Conservation (phyloP, 768 basidiomycete genomes). For the Hemileccinum rubropunctum region DNA sequence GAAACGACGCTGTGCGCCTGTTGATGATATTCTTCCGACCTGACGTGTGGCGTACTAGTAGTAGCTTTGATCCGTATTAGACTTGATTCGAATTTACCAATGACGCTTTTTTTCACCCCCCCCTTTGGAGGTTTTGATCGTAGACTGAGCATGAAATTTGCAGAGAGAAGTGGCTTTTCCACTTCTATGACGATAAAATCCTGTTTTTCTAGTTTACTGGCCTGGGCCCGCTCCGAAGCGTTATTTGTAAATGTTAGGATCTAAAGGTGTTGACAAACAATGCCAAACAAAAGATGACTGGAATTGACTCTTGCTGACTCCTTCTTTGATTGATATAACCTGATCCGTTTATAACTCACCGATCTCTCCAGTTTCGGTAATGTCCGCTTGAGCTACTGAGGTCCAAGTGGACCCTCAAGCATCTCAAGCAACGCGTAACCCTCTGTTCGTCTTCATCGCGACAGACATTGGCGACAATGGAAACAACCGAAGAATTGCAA, state of each 20-base stretch:
- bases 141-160: too few relatives aligned
- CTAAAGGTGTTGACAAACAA: constrained; percentile 10
- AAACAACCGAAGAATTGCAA: constrained; percentile 67
- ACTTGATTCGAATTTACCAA: background rate
- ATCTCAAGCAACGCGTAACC: constrained; percentile 48
- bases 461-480: constrained; percentile 45
- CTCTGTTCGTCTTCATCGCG: constrained; percentile 22
- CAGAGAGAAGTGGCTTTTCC: too few relatives aligned
- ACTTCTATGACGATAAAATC: too few relatives aligned
- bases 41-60: too few relatives aligned
- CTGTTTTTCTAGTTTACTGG: too few relatives aligned
- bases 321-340: background rate
- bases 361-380: constrained; percentile 31
- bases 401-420: constrained; percentile 60
- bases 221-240: too few relatives aligned
- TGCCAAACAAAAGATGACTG: constrained; percentile 16
- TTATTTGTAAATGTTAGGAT: constrained; percentile 23
- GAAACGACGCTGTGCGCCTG: too few relatives aligned
- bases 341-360: constrained; percentile 8
- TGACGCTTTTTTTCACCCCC: background rate
- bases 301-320: constrained; percentile 16
- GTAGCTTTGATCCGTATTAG: too few relatives aligned
- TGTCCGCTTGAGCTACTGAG: constrained; percentile 77
- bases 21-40: background rate
- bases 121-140: too few relatives aligned